Evolutionary conservation across 2,329 filamentous ascomycete species (phyloP).

Genomic region (Fusarium burgessii): DNA sequence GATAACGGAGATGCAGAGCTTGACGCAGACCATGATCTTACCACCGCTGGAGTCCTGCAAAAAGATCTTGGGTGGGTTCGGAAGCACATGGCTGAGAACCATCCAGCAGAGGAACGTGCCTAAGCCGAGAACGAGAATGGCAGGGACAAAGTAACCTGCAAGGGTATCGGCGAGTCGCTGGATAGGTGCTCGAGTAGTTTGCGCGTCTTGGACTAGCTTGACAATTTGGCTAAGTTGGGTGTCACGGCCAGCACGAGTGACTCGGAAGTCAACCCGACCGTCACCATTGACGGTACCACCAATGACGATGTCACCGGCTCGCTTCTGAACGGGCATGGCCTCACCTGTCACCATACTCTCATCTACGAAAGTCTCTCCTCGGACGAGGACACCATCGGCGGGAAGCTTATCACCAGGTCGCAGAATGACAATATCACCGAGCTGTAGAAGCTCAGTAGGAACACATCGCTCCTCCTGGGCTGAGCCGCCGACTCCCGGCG

Average conservation of each 20-base stretch:
- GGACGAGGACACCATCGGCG: constrained; percentile 87
- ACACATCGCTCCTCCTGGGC: constrained; percentile 86
- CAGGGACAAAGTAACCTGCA: constrained; percentile 93
- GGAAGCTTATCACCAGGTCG: constrained; percentile 97
- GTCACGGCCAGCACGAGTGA: constrained; percentile 91
- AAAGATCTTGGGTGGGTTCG: constrained; percentile 90
- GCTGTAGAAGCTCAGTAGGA: constrained; percentile 92
- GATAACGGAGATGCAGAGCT: constrained; percentile 98
- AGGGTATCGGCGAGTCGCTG: constrained; percentile 91
- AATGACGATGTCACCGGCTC: constrained; percentile 81
- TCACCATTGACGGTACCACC: constrained; percentile 96
- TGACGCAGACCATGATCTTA: constrained; percentile 94
- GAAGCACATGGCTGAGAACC: constrained; percentile 87
- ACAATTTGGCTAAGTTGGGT: constrained; percentile 99
- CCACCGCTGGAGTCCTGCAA: constrained; percentile 83
- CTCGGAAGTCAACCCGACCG: constrained; percentile 90
- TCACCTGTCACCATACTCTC: constrained; percentile 99
- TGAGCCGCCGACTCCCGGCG: constrained; percentile 60
- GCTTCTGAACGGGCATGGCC: constrained; percentile 93
- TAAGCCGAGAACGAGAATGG: constrained; percentile 85
- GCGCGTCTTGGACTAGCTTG: constrained; percentile 96
- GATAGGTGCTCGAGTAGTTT: constrained; percentile 93
- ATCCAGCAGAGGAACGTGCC: constrained; percentile 93
- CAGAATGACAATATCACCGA: constrained; percentile 92
- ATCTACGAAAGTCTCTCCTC: constrained; percentile 92